Conservation (phyloP, 352 stramenopile genomes). For the Globisporangium carolinianum region DNA sequence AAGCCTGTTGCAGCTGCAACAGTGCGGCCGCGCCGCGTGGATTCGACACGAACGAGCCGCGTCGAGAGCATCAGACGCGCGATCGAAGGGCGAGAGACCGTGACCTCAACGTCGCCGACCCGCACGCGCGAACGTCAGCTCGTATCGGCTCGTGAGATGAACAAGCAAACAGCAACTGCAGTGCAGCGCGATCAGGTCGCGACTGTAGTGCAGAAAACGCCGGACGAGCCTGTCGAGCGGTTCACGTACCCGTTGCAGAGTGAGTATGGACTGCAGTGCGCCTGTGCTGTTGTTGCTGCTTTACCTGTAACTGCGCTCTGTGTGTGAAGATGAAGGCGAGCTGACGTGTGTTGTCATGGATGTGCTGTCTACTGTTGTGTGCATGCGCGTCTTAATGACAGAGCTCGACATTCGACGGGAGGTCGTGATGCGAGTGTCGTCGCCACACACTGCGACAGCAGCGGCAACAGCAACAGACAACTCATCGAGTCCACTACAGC, state of each 20-base stretch:
- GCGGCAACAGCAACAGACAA: not conserved
- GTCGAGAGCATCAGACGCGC: slow-evolving; percentile 10
- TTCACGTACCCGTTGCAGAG: slow-evolving; percentile 12
- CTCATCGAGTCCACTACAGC: not conserved
- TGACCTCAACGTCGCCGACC: no score
- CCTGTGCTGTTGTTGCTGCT: not conserved
- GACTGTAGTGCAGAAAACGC: not conserved
- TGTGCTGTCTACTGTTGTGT: not conserved
- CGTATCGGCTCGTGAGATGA: no score
- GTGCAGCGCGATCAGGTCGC: no score
- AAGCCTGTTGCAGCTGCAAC: not conserved
- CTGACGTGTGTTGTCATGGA: no score
- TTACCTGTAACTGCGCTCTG: not conserved
- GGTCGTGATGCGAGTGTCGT: slow-evolving; percentile 12
- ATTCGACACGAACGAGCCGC: slow-evolving; percentile 4
- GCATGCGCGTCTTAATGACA: not conserved
- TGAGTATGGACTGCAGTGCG: slow-evolving; percentile 2
- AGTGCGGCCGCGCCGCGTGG: not conserved
- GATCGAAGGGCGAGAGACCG: slow-evolving; percentile 4
- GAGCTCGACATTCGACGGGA: slow-evolving; percentile 13
- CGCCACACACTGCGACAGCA: not conserved
- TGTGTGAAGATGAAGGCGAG: not conserved
- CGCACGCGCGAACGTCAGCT: no score
- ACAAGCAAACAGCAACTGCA: no score
- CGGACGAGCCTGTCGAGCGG: not conserved